These are phyloP conservation scores for Centaurea solstitialis DNA, from an alignment of 129 eudicot species.

Conservation along the genomic window DNA sequence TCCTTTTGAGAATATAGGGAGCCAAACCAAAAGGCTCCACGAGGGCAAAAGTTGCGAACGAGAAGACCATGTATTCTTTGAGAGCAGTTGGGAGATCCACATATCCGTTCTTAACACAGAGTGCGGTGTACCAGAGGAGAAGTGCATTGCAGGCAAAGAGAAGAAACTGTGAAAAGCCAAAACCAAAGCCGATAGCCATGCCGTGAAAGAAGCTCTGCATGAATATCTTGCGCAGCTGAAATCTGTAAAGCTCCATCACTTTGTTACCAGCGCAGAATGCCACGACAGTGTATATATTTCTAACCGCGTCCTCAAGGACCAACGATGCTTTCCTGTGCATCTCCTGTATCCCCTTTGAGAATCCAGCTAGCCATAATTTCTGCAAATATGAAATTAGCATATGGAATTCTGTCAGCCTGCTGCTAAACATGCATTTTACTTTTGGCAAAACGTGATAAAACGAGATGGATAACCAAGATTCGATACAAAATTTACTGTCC, in stretches of 20 bases:
- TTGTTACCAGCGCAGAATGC: conserved; percentile 96
- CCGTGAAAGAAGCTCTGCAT: conserved; percentile 90
- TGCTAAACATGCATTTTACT: neutral
- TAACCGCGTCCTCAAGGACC: conserved; percentile 93
- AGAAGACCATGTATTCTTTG: conserved; percentile 96
- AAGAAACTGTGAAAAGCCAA: conserved; percentile 94
- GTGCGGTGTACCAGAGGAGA: conserved; percentile 91
- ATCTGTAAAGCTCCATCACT: conserved; percentile 91
- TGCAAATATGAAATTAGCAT: conserved; percentile 30
- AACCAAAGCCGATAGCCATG: conserved; percentile 84
- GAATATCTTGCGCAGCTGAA: conserved; percentile 68
- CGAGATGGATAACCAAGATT: neutral
- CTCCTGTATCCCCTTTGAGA: conserved; percentile 95
- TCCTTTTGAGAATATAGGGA: conserved; percentile 87
- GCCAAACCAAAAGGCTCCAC: conserved; percentile 99
- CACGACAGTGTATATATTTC: conserved; percentile 92
- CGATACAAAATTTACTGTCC: neutral
- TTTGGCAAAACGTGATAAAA: neutral
- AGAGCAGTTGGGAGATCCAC: conserved; percentile 71
- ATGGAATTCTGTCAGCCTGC: neutral
- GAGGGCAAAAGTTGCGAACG: conserved; percentile 94
- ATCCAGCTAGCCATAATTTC: conserved; percentile 98
- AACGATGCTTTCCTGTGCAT: conserved; percentile 98
- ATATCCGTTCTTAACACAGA: conserved; percentile 59
- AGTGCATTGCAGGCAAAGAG: conserved; percentile 93